These are phyloP conservation scores for Wickerhamomyces bisporus DNA, from an alignment of 805 yeast species.

Conservation along the genomic window DNA sequence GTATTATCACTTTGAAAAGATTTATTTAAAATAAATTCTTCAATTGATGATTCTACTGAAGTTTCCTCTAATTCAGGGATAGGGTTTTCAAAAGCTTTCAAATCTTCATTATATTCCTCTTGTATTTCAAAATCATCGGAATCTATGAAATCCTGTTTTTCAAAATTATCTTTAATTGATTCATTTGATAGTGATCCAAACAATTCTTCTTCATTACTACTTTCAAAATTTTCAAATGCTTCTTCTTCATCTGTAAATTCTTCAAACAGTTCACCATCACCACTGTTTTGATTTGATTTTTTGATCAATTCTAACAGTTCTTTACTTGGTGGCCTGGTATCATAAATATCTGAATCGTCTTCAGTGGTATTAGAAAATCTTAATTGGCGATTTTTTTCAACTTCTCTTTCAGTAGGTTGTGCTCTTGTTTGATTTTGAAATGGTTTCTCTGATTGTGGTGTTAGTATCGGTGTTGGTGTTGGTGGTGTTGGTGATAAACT, in stretches of 20 bases:
- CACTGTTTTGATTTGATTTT: conserved; percentile 9
- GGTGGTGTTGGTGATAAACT: too few species aligned
- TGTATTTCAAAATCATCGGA: conserved; percentile 25
- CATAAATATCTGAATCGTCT: neutral
- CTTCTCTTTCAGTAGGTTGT: neutral
- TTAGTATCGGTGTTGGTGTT: too few species aligned
- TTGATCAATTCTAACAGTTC: conserved; percentile 20
- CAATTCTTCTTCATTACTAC: neutral
- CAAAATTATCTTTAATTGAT: neutral
- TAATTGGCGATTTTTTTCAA: neutral
- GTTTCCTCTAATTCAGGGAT: conserved; percentile 1
- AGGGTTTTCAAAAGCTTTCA: neutral
- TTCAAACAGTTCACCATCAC: conserved; percentile 21
- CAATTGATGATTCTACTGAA: neutral
- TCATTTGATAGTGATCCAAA: conserved; percentile 1
- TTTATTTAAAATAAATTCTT: neutral
- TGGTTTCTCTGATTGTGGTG: too few species aligned
- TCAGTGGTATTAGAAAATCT: neutral
- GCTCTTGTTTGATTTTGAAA: too few species aligned
- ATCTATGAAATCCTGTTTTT: conserved; percentile 2
- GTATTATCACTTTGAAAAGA: neutral
- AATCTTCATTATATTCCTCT: conserved; percentile 15
- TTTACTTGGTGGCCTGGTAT: conserved; percentile 15
- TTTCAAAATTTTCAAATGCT: conserved; percentile 7
- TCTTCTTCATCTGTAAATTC: conserved; percentile 21